Percentiles rank a stretch among this genome's conserved stretches.
These are phyloP conservation scores for Globisporangium lucens DNA, from an alignment of 352 stramenopile species.

Conservation along the genomic window DNA sequence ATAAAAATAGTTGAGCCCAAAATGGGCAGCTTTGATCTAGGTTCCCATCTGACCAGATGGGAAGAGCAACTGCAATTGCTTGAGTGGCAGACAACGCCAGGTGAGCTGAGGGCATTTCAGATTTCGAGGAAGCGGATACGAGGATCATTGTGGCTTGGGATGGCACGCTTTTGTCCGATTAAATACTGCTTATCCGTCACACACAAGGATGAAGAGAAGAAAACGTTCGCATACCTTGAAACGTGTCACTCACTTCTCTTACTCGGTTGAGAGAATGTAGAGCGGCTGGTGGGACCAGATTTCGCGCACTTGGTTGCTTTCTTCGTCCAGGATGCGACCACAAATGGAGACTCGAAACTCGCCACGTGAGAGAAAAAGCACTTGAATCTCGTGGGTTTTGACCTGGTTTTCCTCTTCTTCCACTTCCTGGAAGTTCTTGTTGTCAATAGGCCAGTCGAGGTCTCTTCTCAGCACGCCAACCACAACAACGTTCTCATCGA, in stretches of 20 bases:
- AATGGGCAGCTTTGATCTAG: not conserved
- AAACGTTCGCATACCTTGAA: not conserved
- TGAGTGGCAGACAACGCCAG: not conserved
- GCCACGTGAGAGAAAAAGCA: conserved; percentile 65
- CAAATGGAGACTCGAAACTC: conserved; percentile 42
- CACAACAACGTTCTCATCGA: conserved; percentile 33
- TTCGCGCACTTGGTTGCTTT: conserved; percentile 6
- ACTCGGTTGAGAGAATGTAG: conserved; percentile 30
- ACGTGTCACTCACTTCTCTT: not conserved
- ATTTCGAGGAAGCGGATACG: not conserved
- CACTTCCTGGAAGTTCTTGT: not conserved
- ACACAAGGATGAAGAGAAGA: not conserved
- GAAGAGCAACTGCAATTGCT: not conserved
- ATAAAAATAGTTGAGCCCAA: conserved; percentile 5
- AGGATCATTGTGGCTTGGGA: not conserved
- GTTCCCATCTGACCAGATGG: not conserved
- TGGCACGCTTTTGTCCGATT: conserved; percentile 1
- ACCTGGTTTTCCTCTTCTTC: conserved; percentile 6
- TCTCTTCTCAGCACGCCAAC: conserved; percentile 33
- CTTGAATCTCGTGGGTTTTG: conserved; percentile 36
- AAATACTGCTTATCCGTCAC: not conserved
- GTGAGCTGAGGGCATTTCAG: not conserved
- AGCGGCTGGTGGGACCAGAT: conserved; percentile 52
- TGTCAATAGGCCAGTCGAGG: conserved; percentile 20
- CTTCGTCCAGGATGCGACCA: conserved; percentile 4